A percentile compares a stretch with the other conserved stretches of the same genome.
Conservation (phyloP, 495 filamentous ascomycete species). For the Penicillium coffeae region DNA sequence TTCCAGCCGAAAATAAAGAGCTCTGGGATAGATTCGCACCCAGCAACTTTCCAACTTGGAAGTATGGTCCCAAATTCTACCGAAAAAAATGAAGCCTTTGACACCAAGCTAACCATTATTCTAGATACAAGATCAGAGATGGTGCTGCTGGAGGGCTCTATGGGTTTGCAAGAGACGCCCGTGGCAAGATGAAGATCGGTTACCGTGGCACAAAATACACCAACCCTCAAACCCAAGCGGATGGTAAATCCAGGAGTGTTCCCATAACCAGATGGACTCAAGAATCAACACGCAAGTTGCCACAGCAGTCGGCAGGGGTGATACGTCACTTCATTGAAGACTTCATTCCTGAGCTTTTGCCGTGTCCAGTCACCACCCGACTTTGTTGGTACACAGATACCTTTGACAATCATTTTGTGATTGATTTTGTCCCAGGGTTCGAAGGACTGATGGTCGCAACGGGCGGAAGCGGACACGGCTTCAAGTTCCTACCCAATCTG, state of each 20-base stretch:
- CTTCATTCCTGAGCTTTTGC: constrained; percentile 31
- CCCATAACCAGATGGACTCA: constrained; percentile 29
- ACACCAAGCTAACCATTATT: no score
- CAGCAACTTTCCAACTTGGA: constrained; percentile 26
- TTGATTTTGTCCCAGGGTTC: constrained; percentile 57
- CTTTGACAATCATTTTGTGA: constrained; percentile 62
- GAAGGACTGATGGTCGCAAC: constrained; percentile 63
- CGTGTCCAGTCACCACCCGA: constrained; percentile 42
- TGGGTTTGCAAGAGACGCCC: constrained; percentile 34
- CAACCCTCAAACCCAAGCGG: constrained; percentile 22
- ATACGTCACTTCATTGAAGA: constrained; percentile 28
- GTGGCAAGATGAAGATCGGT: constrained; percentile 42
- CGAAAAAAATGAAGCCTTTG: no score
- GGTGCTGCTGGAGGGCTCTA: constrained; percentile 33
- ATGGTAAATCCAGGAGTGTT: constrained; percentile 29
- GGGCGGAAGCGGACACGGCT: constrained; percentile 73
- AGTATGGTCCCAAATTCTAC: not conserved
- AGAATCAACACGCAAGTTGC: constrained; percentile 10
- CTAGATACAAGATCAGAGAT: constrained; percentile 24
- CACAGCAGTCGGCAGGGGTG: constrained; percentile 11
- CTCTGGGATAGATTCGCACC: constrained; percentile 23
- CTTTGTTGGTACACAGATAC: constrained; percentile 82
- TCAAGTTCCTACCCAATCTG: constrained; percentile 77
- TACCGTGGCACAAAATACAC: constrained; percentile 43
- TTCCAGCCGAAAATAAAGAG: constrained; percentile 19